Evolutionary conservation across 208 protist species (phyloP).

Genomic region (Zelonia costaricensis): DNA sequence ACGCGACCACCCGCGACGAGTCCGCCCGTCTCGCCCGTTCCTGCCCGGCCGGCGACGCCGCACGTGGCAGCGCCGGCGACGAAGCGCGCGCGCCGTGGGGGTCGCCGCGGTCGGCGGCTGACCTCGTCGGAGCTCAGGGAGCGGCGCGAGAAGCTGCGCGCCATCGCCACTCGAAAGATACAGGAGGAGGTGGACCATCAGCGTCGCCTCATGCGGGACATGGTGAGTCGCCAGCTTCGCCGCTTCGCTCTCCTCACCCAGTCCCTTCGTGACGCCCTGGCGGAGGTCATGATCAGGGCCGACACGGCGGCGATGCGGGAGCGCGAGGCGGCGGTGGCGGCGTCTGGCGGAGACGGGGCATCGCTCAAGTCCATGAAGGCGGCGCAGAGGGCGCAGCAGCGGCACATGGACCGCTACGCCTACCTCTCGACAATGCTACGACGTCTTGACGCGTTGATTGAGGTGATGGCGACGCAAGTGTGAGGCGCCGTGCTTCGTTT

Average conservation of each 20-base stretch:
- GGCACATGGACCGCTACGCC: conserved; percentile 16
- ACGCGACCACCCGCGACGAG: background rate
- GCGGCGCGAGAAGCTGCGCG: conserved; percentile 21
- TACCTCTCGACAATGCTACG: conserved; percentile 22
- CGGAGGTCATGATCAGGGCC: conserved; percentile 24
- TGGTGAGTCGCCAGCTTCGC: conserved; percentile 36
- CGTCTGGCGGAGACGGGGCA: background rate
- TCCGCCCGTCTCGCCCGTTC: too few species aligned
- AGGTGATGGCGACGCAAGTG: conserved; percentile 25
- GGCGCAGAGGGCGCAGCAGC: conserved; percentile 20
- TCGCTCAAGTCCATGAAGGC: conserved; percentile 12
- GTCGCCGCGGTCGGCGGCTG: background rate
- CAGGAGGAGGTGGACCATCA: conserved; percentile 25
- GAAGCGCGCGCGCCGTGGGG: background rate
- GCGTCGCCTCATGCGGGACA: conserved; percentile 48
- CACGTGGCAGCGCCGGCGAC: background rate
- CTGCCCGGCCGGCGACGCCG: too few species aligned
- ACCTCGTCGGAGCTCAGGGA: conserved; percentile 17
- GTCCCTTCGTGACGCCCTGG: conserved; percentile 39
- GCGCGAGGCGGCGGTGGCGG: background rate
- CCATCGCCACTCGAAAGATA: conserved; percentile 29
- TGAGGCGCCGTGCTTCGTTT: too few species aligned
- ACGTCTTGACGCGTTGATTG: conserved; percentile 16
- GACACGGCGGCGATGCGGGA: conserved; percentile 13
- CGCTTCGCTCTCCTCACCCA: conserved; percentile 37